Base-by-base conservation (phyloP, 768 basidiomycete species). In the Leccinum pellstonianum region DNA sequence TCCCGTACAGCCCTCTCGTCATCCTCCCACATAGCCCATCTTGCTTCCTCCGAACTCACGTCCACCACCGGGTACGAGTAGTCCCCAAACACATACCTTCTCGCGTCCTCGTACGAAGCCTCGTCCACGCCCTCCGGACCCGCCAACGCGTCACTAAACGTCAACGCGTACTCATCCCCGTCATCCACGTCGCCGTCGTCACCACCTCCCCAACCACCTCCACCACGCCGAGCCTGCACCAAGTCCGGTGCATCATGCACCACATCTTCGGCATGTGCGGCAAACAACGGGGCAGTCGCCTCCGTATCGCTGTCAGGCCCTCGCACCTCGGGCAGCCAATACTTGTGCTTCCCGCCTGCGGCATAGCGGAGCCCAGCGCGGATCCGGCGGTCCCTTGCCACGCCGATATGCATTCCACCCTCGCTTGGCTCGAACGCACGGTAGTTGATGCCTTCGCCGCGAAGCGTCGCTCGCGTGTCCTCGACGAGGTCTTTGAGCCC, bases 371-470 rank as follows among this genome's bases (percentile, higher is more conserved):
- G 78, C 1, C 97, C 97, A 0, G 97, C 96, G 46, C 88, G 81
- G 57, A 98, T 96, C 3, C 97, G 82, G 38, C 88, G 80, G 55
- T 93, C 93, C 33, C 95, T 80, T 0, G 91, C 95, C 2, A 81
- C 81, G 38, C 96, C 97, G 61, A 93, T 86, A 68, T 99, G 96
- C 73, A 98, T 87, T 61, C 84, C 85, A 2, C 95, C 95, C 70
- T 97, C 95, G 43, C 90, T 92, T 3, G 97, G 96, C 70, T 99
- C 97, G 70, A 96, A 99, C 57, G 91, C 91, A 52, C 94, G 88
- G 75, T 99, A 99, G 59, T 93, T 91, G 83, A 98, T 94, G 4
- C 95, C 93, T 65, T 90, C 83, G 11, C 96, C 96, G 27, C 83
- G 82, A 10, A 97, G 76, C 0, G 96, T 98, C 7, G 84, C 77